phyloP scores from a whole-genome alignment of 2,329 filamentous ascomycete species.

The Fusarium succisae region DNA sequence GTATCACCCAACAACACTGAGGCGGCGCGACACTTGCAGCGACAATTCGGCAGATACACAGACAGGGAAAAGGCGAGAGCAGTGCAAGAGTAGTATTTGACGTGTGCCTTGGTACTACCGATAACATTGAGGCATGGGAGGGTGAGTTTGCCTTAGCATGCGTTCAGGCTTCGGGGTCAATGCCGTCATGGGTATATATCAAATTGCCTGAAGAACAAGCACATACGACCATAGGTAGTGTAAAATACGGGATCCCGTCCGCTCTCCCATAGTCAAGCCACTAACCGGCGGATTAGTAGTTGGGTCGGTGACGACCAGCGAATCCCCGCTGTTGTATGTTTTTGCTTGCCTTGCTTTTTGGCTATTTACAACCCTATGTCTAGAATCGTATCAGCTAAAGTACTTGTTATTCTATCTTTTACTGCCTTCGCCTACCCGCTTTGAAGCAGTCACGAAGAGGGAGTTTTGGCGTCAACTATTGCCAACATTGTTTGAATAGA shows the following conservation, averaged over 20 bases:
- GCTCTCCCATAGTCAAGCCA: neutral
- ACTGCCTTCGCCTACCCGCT: too few species aligned
- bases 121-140: neutral
- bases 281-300: conserved; percentile 4
- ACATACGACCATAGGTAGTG: conserved; percentile 5
- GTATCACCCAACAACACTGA: neutral
- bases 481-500: rapidly evolving
- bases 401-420: neutral
- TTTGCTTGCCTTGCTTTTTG: neutral
- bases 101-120: neutral
- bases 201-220: rapidly evolving
- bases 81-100: neutral
- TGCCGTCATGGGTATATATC: rapidly evolving
- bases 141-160: neutral
- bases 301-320: neutral
- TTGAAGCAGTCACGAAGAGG: neutral
- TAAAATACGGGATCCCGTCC: conserved; percentile 3
- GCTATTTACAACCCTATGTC: too few species aligned
- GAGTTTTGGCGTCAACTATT: neutral
- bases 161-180: rapidly evolving
- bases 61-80: neutral
- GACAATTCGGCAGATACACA: neutral
- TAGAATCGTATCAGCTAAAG: neutral
- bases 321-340: neutral
- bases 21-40: neutral